These are phyloP conservation scores for Seiridium unicorne DNA, from an alignment of 2,329 filamentous ascomycete species.

Conservation along the genomic window DNA sequence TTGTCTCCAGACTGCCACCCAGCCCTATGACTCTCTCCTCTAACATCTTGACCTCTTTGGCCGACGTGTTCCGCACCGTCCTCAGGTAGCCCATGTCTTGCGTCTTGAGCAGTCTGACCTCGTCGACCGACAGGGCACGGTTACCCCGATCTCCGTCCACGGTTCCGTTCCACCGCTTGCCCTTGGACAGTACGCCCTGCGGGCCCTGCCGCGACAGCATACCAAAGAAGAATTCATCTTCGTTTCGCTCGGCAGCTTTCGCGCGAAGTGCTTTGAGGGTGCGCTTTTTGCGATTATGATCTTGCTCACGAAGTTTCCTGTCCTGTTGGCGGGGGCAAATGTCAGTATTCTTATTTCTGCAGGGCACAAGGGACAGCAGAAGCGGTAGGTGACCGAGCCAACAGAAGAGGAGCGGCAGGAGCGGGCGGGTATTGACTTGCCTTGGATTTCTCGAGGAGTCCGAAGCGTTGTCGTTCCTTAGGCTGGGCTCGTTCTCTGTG, in stretches of 20 bases:
- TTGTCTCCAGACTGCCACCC: constrained; percentile 25
- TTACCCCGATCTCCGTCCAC: constrained; percentile 59
- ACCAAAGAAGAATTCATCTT: constrained; percentile 72
- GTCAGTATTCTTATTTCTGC: too few species aligned
- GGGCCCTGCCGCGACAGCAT: constrained; percentile 64
- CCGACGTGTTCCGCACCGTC: constrained; percentile 58
- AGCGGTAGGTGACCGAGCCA: too few species aligned
- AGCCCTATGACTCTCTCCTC: constrained; percentile 53
- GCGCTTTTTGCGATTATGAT: constrained; percentile 65
- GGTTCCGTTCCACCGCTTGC: constrained; percentile 52
- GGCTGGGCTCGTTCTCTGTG: constrained; percentile 91
- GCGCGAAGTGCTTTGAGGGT: constrained; percentile 57
- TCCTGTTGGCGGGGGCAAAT: constrained; percentile 37
- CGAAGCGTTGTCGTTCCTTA: constrained; percentile 77
- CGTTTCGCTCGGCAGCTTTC: constrained; percentile 65
- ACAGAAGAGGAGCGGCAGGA: neutral
- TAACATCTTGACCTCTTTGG: constrained; percentile 55
- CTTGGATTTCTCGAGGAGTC: constrained; percentile 95
- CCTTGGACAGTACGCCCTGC: constrained; percentile 45
- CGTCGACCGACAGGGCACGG: constrained; percentile 52
- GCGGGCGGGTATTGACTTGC: constrained; percentile 34
- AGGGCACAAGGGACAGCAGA: too few species aligned
- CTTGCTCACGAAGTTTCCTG: constrained; percentile 63
- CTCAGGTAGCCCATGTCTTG: constrained; percentile 66
- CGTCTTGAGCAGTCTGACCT: constrained; percentile 64